Conservation (phyloP, 495 filamentous ascomycete species). For the Aspergillus conjunctus region DNA sequence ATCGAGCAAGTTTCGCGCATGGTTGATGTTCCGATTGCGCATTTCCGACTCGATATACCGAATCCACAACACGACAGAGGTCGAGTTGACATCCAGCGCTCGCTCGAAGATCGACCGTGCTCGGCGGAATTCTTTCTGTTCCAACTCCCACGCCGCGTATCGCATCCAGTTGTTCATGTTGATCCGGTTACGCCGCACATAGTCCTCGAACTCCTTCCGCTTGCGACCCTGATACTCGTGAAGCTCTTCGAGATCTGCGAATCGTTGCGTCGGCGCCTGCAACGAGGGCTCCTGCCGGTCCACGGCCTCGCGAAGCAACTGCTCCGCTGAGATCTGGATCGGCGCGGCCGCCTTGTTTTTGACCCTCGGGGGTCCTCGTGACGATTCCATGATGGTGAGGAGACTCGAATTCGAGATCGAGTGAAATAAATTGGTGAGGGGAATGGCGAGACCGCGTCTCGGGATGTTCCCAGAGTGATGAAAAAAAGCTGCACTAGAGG, state of each 20-base stretch:
- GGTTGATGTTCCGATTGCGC: constrained; percentile 95
- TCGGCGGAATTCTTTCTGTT: constrained; percentile 96
- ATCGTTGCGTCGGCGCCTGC: constrained; percentile 89
- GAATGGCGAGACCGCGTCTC: constrained; percentile 1
- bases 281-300: constrained; percentile 91
- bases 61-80: constrained; percentile 79
- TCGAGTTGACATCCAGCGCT: constrained; percentile 88
- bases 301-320: constrained; percentile 96
- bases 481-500: constrained; percentile 28
- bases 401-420: not conserved
- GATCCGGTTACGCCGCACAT: constrained; percentile 90
- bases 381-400: constrained; percentile 73
- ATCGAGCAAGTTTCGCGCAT: constrained; percentile 92
- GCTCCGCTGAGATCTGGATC: constrained; percentile 91
- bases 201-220: constrained; percentile 95
- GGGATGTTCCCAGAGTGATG: not conserved
- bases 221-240: constrained; percentile 97
- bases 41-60: constrained; percentile 96
- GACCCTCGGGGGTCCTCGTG: constrained; percentile 92
- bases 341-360: constrained; percentile 96
- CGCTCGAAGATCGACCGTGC: constrained; percentile 96
- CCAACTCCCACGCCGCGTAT: constrained; percentile 95
- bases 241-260: constrained; percentile 95
- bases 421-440: not conserved
- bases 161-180: constrained; percentile 99